phyloP scores from a whole-genome alignment of 768 basidiomycete genomes.

The Tulasnella sp. region DNA sequence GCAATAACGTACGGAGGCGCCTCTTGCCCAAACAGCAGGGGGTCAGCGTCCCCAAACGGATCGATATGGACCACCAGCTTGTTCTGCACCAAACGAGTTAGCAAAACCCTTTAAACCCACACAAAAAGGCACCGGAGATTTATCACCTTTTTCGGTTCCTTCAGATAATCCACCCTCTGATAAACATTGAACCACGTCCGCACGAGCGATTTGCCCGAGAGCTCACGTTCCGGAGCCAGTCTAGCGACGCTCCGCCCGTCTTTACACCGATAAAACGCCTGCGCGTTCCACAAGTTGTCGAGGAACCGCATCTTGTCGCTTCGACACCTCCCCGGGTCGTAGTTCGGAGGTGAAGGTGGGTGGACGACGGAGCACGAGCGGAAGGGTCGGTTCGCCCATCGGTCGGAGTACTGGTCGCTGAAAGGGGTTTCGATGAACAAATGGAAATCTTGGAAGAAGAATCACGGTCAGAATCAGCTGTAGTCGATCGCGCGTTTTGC shows the following conservation, averaged over 20 bases:
- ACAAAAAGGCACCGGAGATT: background rate
- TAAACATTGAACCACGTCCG: constrained; percentile 87
- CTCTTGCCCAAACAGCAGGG: constrained; percentile 60
- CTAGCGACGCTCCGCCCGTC: constrained; percentile 63
- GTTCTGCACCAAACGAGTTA: constrained; percentile 37
- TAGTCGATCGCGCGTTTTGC: constrained; percentile 2
- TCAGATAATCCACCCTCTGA: constrained; percentile 64
- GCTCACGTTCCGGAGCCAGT: constrained; percentile 42
- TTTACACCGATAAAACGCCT: constrained; percentile 67
- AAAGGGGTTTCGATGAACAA: constrained; percentile 77
- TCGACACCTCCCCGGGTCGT: constrained; percentile 54
- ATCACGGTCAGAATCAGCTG: constrained; percentile 10
- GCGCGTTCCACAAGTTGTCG: constrained; percentile 80
- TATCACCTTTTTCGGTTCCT: constrained; percentile 66
- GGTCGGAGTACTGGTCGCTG: constrained; percentile 57
- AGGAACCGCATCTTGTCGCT: constrained; percentile 72
- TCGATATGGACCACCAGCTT: constrained; percentile 86
- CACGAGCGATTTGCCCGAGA: constrained; percentile 48
- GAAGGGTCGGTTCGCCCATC: constrained; percentile 81
- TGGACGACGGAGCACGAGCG: constrained; percentile 67
- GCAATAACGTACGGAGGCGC: constrained; percentile 69
- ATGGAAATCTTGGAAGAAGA: constrained; percentile 53
- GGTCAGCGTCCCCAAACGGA: constrained; percentile 58
- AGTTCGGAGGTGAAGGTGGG: constrained; percentile 52
- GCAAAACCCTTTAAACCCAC: background rate